Conservation (phyloP, 2,329 filamentous ascomycete genomes). For the Pseudogymnoascus sp. region DNA sequence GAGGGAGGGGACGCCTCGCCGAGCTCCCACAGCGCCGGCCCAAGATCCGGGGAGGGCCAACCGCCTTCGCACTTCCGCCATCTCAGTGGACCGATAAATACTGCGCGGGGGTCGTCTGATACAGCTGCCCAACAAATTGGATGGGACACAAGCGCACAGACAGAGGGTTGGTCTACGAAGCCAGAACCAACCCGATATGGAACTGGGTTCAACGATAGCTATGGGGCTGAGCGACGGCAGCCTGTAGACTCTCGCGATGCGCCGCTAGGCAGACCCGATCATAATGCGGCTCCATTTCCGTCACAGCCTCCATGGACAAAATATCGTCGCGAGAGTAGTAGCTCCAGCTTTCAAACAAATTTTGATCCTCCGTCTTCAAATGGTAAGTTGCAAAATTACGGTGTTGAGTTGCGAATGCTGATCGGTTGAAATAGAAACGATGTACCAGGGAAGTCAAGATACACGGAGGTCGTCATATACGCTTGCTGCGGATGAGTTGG, state of each 20-base stretch:
- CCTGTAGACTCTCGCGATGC: not conserved
- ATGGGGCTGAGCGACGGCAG: conserved; percentile 8
- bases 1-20: not conserved
- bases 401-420: not conserved
- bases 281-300: not conserved
- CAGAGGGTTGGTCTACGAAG: not conserved
- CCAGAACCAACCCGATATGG: not conserved
- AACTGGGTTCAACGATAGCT: not conserved
- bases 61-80: not conserved
- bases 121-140: not conserved
- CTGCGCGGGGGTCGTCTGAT: not conserved
- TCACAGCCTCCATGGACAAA: not conserved
- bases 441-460: not conserved
- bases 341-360: not conserved
- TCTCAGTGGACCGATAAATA: conserved; percentile 3
- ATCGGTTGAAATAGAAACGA: not conserved
- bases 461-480: conserved; percentile 1
- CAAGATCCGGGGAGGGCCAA: not conserved
- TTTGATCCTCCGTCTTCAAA: not conserved
- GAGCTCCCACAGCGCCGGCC: not conserved
- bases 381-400: not conserved
- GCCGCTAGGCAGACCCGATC: not conserved
- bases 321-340: not conserved
- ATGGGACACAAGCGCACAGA: not conserved
- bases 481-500: not conserved